These are phyloP conservation scores for Penstemon eatonii DNA, from an alignment of 257 asterid genomes.

Conservation along the genomic window DNA sequence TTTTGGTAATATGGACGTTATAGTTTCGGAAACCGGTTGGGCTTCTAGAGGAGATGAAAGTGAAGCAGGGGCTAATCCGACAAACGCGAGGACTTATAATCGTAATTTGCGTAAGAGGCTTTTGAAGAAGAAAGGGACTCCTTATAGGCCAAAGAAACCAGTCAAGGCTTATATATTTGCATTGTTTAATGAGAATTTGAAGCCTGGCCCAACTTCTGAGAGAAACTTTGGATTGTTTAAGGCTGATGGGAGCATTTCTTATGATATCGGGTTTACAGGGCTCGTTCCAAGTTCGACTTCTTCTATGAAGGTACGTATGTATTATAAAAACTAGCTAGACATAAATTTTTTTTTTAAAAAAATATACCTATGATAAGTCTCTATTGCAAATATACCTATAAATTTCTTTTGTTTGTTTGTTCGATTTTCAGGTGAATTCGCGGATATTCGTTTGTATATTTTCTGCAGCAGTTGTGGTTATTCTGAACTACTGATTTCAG, in stretches of 20 bases:
- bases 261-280: slow-evolving; percentile 72
- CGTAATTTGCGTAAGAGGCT: slow-evolving; percentile 50
- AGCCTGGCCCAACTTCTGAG: slow-evolving; percentile 86
- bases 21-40: slow-evolving; percentile 93
- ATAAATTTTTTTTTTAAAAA: background rate
- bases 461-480: slow-evolving; percentile 27
- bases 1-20: slow-evolving; percentile 55
- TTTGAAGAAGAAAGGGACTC: slow-evolving; percentile 68
- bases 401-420: background rate
- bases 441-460: slow-evolving; percentile 24
- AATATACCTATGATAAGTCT: background rate
- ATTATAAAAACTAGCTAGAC: background rate
- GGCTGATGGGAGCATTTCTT: slow-evolving; percentile 74
- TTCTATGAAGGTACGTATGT: slow-evolving; percentile 43
- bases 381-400: background rate
- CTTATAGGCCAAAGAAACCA: slow-evolving; percentile 55
- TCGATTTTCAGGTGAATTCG: slow-evolving; percentile 16
- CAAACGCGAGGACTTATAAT: slow-evolving; percentile 66
- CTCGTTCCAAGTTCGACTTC: slow-evolving; percentile 54
- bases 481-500: slow-evolving; percentile 24
- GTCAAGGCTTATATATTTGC: slow-evolving; percentile 77
- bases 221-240: slow-evolving; percentile 80
- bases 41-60: slow-evolving; percentile 67
- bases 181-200: slow-evolving; percentile 65
- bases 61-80: slow-evolving; percentile 61